Conservation (phyloP, 768 basidiomycete genomes). For the Trametes coccinea region DNA sequence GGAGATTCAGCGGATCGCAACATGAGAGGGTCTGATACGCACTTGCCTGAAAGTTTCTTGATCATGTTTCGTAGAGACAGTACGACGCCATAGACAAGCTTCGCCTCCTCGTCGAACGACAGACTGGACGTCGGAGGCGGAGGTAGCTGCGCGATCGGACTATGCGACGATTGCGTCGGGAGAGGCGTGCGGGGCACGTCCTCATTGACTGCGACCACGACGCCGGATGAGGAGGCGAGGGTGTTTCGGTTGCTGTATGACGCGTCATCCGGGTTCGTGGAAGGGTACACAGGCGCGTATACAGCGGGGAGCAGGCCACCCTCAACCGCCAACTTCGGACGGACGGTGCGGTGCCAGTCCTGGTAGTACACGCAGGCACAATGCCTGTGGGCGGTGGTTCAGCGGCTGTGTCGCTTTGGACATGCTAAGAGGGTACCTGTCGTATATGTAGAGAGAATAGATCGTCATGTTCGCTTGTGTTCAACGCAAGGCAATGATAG, state of each 20-base stretch:
- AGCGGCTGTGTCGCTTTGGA: background rate
- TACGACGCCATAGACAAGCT: conserved; percentile 95
- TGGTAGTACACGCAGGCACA: conserved; percentile 94
- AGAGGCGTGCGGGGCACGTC: conserved; percentile 36
- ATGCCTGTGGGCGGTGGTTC: conserved; percentile 55
- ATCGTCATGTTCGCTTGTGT: conserved; percentile 65
- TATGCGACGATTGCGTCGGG: conserved; percentile 19
- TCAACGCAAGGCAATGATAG: background rate
- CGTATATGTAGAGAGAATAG: conserved; percentile 90
- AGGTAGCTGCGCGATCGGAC: conserved; percentile 39
- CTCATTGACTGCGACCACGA: conserved; percentile 62
- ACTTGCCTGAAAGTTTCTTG: conserved; percentile 91
- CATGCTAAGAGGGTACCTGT: conserved; percentile 54
- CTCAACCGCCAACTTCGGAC: conserved; percentile 70
- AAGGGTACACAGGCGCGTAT: conserved; percentile 60
- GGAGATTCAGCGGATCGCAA: background rate
- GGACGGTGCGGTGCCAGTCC: conserved; percentile 85
- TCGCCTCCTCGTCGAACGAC: conserved; percentile 95
- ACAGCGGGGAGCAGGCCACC: conserved; percentile 80
- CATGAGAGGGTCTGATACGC: conserved; percentile 18
- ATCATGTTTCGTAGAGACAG: conserved; percentile 92
- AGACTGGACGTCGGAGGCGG: conserved; percentile 57
- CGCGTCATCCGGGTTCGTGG: conserved; percentile 43
- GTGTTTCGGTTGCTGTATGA: conserved; percentile 50
- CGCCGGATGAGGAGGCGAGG: conserved; percentile 60